These are phyloP conservation scores for Dothistroma pini DNA, from an alignment of 2,329 filamentous ascomycete genomes.

Conservation along the genomic window DNA sequence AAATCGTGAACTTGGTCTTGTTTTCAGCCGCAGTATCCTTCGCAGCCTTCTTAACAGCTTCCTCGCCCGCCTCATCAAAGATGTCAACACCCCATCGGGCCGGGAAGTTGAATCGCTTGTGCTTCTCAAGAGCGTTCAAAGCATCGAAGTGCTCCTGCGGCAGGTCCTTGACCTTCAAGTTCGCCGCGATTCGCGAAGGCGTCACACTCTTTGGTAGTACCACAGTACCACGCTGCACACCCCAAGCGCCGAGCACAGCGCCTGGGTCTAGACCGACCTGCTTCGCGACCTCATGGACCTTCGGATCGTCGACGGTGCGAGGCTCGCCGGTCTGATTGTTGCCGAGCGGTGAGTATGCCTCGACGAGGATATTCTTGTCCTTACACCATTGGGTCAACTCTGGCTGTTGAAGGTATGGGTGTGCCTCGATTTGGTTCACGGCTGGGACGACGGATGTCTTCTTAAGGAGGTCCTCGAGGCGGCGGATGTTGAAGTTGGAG, in stretches of 20 bases:
- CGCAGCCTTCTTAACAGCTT: constrained; percentile 36
- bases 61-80: constrained; percentile 43
- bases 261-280: constrained; percentile 16
- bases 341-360: constrained; percentile 25
- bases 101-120: constrained; percentile 46
- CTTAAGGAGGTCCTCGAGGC: constrained; percentile 25
- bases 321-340: constrained; percentile 37
- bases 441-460: constrained; percentile 22
- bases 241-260: constrained; percentile 19
- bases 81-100: constrained; percentile 45
- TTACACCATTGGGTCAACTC: constrained; percentile 22
- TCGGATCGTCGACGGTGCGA: constrained; percentile 20
- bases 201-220: constrained; percentile 25
- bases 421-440: constrained; percentile 27
- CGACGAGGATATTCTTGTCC: constrained; percentile 23
- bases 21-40: constrained; percentile 37
- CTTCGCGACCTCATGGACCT: constrained; percentile 20
- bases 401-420: constrained; percentile 24
- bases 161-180: constrained; percentile 32
- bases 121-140: constrained; percentile 41
- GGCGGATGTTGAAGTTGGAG: constrained; percentile 26
- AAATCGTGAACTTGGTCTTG: constrained; percentile 35
- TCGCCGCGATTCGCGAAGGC: constrained; percentile 24
- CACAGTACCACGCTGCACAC: constrained; percentile 19
- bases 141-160: constrained; percentile 36